Evolutionary conservation across 225 moss, liverwort and hornwort species (phyloP).

Genomic region (Pleurozium schreberi): DNA sequence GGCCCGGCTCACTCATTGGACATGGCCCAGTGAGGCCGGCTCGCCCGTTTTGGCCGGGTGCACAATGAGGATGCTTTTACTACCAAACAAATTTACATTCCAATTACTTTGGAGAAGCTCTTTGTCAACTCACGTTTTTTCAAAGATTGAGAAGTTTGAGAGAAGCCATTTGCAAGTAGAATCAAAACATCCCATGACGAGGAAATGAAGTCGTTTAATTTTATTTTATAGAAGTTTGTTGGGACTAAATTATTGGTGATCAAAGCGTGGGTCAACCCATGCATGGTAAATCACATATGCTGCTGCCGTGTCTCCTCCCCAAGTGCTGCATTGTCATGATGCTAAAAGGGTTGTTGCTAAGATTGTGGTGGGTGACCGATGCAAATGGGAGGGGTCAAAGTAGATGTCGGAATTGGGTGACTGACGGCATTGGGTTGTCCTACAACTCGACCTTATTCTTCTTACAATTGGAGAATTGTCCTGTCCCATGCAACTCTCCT

Average conservation of each 20-base stretch:
- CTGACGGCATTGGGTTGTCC: not conserved
- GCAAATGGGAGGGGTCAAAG: not conserved
- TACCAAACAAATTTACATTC: no score
- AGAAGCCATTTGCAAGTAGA: not conserved
- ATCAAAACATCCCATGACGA: accelerated
- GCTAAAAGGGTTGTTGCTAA: not conserved
- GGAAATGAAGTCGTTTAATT: not conserved
- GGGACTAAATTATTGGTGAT: not conserved
- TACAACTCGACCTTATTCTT: no score
- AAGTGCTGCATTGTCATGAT: not conserved
- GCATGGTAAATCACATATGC: no score
- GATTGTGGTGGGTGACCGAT: not conserved
- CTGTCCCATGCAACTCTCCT: not conserved
- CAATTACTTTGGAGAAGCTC: not conserved
- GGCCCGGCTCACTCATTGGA: no score
- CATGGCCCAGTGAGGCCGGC: no score
- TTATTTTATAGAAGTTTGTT: not conserved
- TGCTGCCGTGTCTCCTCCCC: not conserved
- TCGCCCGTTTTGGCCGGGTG: no score
- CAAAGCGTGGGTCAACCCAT: accelerated
- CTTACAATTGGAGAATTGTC: not conserved
- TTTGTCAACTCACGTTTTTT: not conserved
- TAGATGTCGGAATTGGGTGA: not conserved
- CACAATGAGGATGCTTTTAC: no score
- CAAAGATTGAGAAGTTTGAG: not conserved